Conservation (phyloP, 768 basidiomycete species). For the Cystoderma amianthinum region DNA sequence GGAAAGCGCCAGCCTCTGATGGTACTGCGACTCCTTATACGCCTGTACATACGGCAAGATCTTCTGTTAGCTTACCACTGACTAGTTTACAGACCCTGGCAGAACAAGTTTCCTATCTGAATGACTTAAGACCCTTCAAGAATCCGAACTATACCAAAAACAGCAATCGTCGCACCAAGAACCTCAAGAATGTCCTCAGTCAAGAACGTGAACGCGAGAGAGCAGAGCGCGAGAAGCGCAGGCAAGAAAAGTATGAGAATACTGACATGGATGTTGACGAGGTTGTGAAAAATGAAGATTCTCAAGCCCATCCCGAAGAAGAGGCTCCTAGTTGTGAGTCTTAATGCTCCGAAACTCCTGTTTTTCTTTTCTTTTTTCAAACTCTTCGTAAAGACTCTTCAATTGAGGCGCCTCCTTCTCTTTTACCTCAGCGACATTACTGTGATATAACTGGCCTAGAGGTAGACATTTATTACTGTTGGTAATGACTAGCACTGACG, state of each 20-base stretch:
- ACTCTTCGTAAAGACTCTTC: slow-evolving; percentile 77
- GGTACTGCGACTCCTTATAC: slow-evolving; percentile 36
- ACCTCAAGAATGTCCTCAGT: slow-evolving; percentile 69
- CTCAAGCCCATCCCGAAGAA: slow-evolving; percentile 29
- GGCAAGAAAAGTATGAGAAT: slow-evolving; percentile 29
- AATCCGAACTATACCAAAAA: slow-evolving; percentile 67
- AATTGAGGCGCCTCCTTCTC: slow-evolving; percentile 80
- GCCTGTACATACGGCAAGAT: too few species aligned
- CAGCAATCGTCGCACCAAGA: slow-evolving; percentile 66
- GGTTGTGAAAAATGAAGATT: background rate
- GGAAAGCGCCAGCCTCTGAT: slow-evolving; percentile 32
- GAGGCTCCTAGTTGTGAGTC: slow-evolving; percentile 67
- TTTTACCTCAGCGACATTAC: slow-evolving; percentile 69
- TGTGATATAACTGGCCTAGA: slow-evolving; percentile 87
- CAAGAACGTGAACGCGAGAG: slow-evolving; percentile 77
- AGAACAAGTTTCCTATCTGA: slow-evolving; percentile 68
- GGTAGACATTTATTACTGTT: slow-evolving; percentile 22
- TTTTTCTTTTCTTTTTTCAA: too few species aligned
- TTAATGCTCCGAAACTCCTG: background rate
- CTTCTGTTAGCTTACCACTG: slow-evolving; percentile 1
- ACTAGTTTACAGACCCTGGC: slow-evolving; percentile 50
- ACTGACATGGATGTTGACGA: slow-evolving; percentile 47
- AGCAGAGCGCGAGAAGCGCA: slow-evolving; percentile 53
- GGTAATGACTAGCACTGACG: background rate
- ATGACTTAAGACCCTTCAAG: slow-evolving; percentile 72